These are phyloP conservation scores for Termitomyces sp. DNA, from an alignment of 768 basidiomycete genomes.

Conservation along the genomic window DNA sequence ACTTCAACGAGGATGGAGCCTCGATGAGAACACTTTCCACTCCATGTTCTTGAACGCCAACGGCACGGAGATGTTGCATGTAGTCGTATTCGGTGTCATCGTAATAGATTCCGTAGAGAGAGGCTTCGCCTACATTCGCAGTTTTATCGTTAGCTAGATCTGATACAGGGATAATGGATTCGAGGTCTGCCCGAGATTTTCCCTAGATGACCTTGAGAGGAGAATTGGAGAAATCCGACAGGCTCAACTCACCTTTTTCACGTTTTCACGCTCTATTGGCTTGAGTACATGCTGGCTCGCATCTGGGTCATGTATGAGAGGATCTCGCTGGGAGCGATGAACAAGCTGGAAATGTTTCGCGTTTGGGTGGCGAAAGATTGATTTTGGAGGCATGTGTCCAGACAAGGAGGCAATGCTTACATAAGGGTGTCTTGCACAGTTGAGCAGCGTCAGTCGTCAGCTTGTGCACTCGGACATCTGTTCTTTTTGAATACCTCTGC, in stretches of 20 bases:
- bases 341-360: constrained; percentile 95
- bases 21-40: constrained; percentile 80
- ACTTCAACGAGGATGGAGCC: constrained; percentile 46
- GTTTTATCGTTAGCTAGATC: constrained; percentile 43
- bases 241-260: constrained; percentile 46
- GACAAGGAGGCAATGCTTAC: constrained; percentile 24
- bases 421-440: constrained; percentile 22
- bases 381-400: constrained; percentile 65
- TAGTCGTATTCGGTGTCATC: constrained; percentile 98
- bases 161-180: constrained; percentile 45
- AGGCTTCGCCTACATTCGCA: constrained; percentile 78
- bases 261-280: constrained; percentile 67
- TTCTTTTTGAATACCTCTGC: constrained; percentile 7
- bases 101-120: constrained; percentile 86
- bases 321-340: constrained; percentile 93
- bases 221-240: constrained; percentile 8
- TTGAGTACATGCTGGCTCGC: constrained; percentile 89
- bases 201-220: constrained; percentile 41
- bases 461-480: constrained; percentile 11
- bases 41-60: constrained; percentile 74
- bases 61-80: constrained; percentile 88
- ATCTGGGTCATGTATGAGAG: constrained; percentile 89
- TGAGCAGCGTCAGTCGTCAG: constrained; percentile 12
- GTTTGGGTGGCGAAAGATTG: constrained; percentile 86
- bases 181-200: constrained; percentile 79